phyloP scores from a whole-genome alignment of 1,139 yeast species.

The Blastobotrys arbuscula region DNA sequence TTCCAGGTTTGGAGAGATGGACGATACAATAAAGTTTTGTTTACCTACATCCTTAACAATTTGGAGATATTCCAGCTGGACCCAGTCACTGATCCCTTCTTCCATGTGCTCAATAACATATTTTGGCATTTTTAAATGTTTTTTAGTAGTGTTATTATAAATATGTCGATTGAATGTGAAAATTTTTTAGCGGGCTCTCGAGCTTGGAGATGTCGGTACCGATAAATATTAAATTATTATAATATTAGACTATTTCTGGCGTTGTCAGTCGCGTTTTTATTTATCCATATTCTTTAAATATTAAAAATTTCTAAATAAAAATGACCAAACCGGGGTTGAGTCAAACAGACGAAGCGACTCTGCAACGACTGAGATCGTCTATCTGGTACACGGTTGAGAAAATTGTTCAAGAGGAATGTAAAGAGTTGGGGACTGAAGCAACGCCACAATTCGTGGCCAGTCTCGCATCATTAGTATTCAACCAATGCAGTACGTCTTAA shows the following conservation, averaged over 20 bases:
- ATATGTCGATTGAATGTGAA: too few species aligned
- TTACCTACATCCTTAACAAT: conserved; percentile 78
- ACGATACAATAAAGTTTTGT: conserved; percentile 68
- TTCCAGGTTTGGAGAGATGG: conserved; percentile 58
- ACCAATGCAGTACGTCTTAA: conserved; percentile 26
- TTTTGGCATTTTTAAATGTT: conserved; percentile 34
- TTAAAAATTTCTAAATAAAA: background rate
- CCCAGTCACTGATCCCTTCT: conserved; percentile 96
- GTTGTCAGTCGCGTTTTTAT: too few species aligned
- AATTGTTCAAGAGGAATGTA: conserved; percentile 30
- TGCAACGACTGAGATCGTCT: conserved; percentile 9
- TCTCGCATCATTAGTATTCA: conserved; percentile 30
- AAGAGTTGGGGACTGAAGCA: conserved; percentile 22
- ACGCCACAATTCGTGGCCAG: conserved; percentile 31
- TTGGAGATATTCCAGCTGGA: conserved; percentile 74
- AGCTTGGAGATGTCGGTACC: too few species aligned
- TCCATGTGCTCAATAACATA: conserved; percentile 97
- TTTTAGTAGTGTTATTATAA: too few species aligned
- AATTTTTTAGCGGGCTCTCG: too few species aligned
- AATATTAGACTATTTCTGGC: too few species aligned
- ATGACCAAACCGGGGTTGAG: conserved; percentile 3
- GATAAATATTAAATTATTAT: too few species aligned
- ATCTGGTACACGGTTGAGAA: conserved; percentile 30
- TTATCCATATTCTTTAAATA: too few species aligned
- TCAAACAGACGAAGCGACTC: conserved; percentile 7